Evolutionary conservation across 306 rosid species (phyloP).

Genomic region (apple (Malus domestica)): DNA sequence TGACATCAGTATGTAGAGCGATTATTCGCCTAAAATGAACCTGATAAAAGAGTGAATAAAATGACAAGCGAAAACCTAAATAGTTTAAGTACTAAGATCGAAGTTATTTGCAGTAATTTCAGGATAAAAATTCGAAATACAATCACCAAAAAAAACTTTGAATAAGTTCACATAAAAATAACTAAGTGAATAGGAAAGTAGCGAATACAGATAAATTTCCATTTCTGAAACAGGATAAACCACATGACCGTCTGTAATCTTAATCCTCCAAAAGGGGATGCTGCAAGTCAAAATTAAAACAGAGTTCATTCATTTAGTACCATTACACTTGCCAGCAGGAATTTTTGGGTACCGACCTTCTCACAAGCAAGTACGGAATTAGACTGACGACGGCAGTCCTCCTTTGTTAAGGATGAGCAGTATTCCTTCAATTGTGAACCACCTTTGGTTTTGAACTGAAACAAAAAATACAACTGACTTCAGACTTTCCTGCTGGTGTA

Average conservation of each 20-base stretch:
- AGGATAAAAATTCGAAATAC: neutral
- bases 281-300: neutral
- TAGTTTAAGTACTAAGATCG: neutral
- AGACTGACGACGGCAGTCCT: conserved; percentile 83
- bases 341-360: conserved; percentile 48
- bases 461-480: neutral
- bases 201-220: neutral
- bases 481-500: neutral
- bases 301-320: neutral
- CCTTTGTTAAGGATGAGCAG: conserved; percentile 87
- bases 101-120: neutral
- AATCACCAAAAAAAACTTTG: neutral
- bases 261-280: neutral
- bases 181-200: neutral
- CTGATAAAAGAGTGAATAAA: conserved; percentile 35
- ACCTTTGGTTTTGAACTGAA: conserved; percentile 91
- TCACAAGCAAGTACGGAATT: conserved; percentile 83
- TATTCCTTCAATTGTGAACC: conserved; percentile 81
- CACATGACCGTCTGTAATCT: no score
- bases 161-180: neutral
- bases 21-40: conserved; percentile 94
- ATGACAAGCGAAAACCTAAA: neutral
- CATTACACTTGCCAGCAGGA: neutral
- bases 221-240: neutral
- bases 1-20: conserved; percentile 93